Conservation (phyloP, 768 basidiomycete species). For the Auriscalpium orientale region DNA sequence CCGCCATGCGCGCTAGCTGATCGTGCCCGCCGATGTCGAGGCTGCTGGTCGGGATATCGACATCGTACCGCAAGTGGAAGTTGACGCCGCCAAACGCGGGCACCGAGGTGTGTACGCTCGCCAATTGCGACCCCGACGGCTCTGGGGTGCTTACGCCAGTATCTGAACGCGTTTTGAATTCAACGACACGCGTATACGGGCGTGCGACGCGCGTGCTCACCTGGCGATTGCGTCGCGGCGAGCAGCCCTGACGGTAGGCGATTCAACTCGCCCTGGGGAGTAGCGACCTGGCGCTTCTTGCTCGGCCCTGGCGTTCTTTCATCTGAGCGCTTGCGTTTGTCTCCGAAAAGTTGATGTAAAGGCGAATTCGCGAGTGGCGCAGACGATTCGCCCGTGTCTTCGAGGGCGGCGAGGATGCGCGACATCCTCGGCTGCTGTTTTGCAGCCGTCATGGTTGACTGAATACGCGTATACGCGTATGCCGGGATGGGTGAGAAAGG, state of each 20-base stretch:
- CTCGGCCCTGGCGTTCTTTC: not conserved
- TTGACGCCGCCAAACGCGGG: not conserved
- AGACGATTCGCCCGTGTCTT: not conserved
- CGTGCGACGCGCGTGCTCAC: not conserved
- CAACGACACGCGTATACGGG: not conserved
- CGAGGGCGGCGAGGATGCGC: constrained; percentile 13
- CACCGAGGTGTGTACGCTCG: not conserved
- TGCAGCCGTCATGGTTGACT: too few species aligned
- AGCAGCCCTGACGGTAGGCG: constrained; percentile 9
- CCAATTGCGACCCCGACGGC: not conserved
- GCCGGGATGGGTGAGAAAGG: too few species aligned
- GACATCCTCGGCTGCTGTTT: constrained; percentile 6
- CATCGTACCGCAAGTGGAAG: constrained; percentile 45
- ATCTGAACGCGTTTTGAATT: not conserved
- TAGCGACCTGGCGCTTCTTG: constrained; percentile 6
- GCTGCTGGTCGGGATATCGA: constrained; percentile 36
- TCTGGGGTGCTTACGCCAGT: not conserved
- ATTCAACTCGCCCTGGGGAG: not conserved
- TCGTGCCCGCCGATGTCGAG: constrained; percentile 55
- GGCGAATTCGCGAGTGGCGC: not conserved
- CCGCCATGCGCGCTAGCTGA: constrained; percentile 51
- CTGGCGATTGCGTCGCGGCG: constrained; percentile 5
- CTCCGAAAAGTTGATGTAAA: not conserved
- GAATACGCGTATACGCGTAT: too few species aligned
- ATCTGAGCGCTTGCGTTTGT: constrained; percentile 9